Percentiles rank a stretch among this genome's conserved stretches.
These are phyloP conservation scores for Mesembryanthemum crystallinum DNA, from an alignment of 148 eudicot genomes.

Conservation along the genomic window DNA sequence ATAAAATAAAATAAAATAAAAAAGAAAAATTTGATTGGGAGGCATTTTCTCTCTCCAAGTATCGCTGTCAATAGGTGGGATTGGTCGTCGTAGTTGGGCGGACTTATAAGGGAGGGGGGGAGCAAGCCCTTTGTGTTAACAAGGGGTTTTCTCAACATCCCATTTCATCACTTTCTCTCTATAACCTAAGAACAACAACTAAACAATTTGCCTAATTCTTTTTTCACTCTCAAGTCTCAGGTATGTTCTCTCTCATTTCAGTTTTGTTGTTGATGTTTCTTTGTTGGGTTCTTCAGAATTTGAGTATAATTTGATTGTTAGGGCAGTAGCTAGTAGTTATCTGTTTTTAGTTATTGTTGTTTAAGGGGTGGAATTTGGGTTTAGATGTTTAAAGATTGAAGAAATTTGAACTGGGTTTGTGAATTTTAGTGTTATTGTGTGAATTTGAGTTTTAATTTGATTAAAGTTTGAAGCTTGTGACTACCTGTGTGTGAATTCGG, in stretches of 20 bases:
- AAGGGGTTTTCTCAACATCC: background rate
- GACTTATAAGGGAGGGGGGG: constrained; percentile 35
- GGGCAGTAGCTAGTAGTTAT: background rate
- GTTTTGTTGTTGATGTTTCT: background rate
- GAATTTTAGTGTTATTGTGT: background rate
- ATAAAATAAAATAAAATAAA: background rate
- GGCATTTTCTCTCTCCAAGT: constrained; percentile 28
- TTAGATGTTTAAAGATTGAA: background rate
- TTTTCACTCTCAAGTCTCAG: constrained; percentile 20
- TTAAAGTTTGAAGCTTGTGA: background rate
- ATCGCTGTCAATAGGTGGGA: constrained; percentile 35
- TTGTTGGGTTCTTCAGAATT: constrained; percentile 19
- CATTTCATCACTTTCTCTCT: constrained; percentile 3
- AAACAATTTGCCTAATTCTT: constrained; percentile 2
- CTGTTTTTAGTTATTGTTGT: background rate
- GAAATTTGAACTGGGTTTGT: background rate
- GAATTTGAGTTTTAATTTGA: background rate
- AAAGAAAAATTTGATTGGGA: background rate
- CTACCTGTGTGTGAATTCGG: constrained; percentile 4
- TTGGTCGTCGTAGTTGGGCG: constrained; percentile 38
- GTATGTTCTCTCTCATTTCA: constrained; percentile 25
- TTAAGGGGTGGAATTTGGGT: constrained; percentile 1
- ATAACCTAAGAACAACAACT: background rate
- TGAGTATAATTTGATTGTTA: constrained; percentile 17
- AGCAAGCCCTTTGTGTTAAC: constrained; percentile 7